A percentile compares a stretch with the other conserved stretches of the same genome.
Evolutionary conservation across 2,329 filamentous ascomycete species (phyloP).

Genomic region (Raffaelea arxii): DNA sequence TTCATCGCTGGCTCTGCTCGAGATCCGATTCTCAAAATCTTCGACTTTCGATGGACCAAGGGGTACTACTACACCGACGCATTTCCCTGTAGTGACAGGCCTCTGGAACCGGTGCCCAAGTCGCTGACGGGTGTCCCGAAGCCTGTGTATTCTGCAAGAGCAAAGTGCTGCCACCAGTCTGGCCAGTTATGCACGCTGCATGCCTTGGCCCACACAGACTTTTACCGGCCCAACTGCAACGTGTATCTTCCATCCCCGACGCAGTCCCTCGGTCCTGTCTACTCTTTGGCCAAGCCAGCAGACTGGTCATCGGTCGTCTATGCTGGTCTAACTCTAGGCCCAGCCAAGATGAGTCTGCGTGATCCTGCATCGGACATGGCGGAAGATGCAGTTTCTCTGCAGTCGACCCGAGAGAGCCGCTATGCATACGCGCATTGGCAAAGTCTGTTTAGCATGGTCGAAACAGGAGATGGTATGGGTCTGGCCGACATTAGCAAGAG

Average conservation of each 20-base stretch:
- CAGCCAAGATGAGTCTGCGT: conserved; percentile 2
- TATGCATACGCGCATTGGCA: conserved; percentile 1
- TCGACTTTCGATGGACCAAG: conserved; percentile 41
- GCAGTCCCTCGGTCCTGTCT: conserved; percentile 1
- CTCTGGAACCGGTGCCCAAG: conserved; percentile 3
- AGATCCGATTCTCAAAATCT: conserved; percentile 35
- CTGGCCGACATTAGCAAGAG: conserved; percentile 4
- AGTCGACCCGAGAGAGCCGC: background rate
- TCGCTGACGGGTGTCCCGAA: background rate
- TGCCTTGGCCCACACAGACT: conserved; percentile 19
- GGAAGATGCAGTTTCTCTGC: background rate
- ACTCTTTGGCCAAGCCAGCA: conserved; percentile 4
- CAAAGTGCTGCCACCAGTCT: background rate
- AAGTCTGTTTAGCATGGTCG: conserved; percentile 1
- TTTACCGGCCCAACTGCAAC: conserved; percentile 40
- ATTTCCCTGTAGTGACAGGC: conserved; percentile 30
- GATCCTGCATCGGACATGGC: background rate
- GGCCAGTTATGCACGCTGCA: background rate
- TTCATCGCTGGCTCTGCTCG: conserved; percentile 39
- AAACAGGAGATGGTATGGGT: conserved; percentile 1
- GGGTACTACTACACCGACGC: conserved; percentile 37
- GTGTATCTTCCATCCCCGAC: conserved; percentile 21
- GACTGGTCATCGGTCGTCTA: conserved; percentile 4
- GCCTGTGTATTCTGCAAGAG: background rate
- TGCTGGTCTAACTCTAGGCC: background rate